Conservation (phyloP, 169 alveolate species). For the Plasmodium vinckei region DNA sequence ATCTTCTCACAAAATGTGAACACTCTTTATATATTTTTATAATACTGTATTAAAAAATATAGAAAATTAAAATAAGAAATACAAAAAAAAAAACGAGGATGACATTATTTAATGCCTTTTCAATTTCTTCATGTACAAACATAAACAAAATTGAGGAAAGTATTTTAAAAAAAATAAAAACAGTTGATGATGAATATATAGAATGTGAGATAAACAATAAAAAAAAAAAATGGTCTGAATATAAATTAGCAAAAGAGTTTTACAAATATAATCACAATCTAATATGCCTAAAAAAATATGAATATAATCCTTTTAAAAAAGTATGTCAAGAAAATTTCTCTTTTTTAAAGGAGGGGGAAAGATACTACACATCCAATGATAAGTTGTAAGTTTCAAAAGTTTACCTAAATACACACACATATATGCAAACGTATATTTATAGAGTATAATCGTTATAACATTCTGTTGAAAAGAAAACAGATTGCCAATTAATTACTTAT, state of each 20-base stretch:
- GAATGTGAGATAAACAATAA: constrained; percentile 55
- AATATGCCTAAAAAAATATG: constrained; percentile 17
- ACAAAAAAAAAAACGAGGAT: no score
- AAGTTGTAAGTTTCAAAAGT: constrained; percentile 12
- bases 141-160: background rate
- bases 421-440: background rate
- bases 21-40: no score
- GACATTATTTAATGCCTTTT: background rate
- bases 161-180: constrained; percentile 3
- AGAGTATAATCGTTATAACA: no score
- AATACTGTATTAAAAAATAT: no score
- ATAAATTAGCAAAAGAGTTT: constrained; percentile 36
- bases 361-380: constrained; percentile 54
- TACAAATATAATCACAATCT: constrained; percentile 24
- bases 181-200: constrained; percentile 30
- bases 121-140: background rate
- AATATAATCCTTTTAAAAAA: constrained; percentile 30
- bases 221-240: constrained; percentile 41
- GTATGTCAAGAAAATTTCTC: constrained; percentile 29
- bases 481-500: background rate
- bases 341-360: constrained; percentile 43
- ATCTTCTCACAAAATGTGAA: no score
- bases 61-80: no score
- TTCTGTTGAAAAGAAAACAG: no score
- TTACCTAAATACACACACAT: background rate